Percentiles rank a stretch among this genome's conserved stretches.
phyloP scores from a whole-genome alignment of 805 yeast species.

The Kregervanrija fluxuum region DNA sequence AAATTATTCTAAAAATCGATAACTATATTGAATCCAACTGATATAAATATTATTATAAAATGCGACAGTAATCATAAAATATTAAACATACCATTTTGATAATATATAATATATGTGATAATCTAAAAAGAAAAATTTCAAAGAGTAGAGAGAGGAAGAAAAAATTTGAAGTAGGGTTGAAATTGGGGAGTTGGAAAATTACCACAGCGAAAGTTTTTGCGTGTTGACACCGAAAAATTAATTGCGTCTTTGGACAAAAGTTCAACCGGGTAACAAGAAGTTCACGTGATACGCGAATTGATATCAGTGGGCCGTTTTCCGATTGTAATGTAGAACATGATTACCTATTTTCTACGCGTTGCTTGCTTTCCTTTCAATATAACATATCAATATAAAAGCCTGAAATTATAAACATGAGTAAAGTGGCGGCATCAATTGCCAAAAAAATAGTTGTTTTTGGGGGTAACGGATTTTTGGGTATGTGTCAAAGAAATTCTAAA shows the following conservation, averaged over 20 bases:
- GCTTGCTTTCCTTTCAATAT: no score
- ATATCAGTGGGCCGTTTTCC: no score
- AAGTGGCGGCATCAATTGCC: not conserved
- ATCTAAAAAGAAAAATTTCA: not conserved
- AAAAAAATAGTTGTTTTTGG: conserved; percentile 59
- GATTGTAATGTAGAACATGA: no score
- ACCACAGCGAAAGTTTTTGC: not conserved
- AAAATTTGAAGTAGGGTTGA: not conserved
- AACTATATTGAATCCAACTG: no score
- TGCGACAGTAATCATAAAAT: not conserved
- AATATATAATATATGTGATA: conserved; percentile 4
- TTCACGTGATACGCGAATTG: no score
- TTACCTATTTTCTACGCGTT: no score
- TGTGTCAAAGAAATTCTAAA: conserved; percentile 7
- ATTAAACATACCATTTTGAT: conserved; percentile 14
- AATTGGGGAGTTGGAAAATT: no score
- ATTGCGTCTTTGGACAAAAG: no score
- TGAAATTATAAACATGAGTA: no score
- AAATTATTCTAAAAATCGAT: no score
- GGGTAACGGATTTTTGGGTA: conserved; percentile 74
- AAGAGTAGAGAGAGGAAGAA: conserved; percentile 1
- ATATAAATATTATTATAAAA: no score
- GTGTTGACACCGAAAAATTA: not conserved
- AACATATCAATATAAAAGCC: no score
- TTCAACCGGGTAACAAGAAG: not conserved